phyloP scores from a whole-genome alignment of 2,329 filamentous ascomycete genomes.

The Mycogone perniciosa region DNA sequence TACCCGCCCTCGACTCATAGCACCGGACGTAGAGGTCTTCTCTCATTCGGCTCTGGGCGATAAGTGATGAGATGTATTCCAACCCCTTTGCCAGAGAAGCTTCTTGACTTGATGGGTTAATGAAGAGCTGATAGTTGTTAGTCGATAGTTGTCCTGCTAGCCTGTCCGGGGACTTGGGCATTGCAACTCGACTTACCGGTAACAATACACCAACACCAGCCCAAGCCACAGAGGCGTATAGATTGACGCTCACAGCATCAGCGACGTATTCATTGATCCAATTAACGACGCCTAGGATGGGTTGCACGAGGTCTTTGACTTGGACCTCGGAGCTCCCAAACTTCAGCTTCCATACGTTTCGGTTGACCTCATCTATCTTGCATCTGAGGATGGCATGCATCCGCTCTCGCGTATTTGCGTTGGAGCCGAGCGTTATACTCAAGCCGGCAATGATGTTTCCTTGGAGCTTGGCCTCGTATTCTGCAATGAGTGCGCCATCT shows the following conservation, averaged over 20 bases:
- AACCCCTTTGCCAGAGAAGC: background rate
- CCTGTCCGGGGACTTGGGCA: background rate
- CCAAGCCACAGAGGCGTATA: conserved; percentile 3
- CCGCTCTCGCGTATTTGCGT: too few relatives aligned
- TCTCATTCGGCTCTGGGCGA: background rate
- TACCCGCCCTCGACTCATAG: background rate
- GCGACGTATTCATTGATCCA: background rate
- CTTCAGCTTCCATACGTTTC: background rate
- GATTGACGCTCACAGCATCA: background rate
- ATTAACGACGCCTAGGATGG: conserved; percentile 2
- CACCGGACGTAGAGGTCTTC: background rate
- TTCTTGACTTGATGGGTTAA: background rate
- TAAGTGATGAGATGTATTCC: background rate
- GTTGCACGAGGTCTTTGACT: background rate
- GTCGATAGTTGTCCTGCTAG: too few relatives aligned
- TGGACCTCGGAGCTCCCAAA: background rate
- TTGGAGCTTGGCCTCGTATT: background rate
- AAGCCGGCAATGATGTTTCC: too few relatives aligned
- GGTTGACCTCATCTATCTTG: too few relatives aligned
- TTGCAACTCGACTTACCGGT: background rate
- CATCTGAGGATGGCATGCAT: too few relatives aligned
- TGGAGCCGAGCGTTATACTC: too few relatives aligned
- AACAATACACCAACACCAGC: background rate
- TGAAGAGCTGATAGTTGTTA: background rate
- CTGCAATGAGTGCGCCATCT: too few relatives aligned